A percentile compares a stretch with the other conserved stretches of the same genome.
Conservation (phyloP, 495 filamentous ascomycete genomes). For the Hypomontagnella monticulosa region DNA sequence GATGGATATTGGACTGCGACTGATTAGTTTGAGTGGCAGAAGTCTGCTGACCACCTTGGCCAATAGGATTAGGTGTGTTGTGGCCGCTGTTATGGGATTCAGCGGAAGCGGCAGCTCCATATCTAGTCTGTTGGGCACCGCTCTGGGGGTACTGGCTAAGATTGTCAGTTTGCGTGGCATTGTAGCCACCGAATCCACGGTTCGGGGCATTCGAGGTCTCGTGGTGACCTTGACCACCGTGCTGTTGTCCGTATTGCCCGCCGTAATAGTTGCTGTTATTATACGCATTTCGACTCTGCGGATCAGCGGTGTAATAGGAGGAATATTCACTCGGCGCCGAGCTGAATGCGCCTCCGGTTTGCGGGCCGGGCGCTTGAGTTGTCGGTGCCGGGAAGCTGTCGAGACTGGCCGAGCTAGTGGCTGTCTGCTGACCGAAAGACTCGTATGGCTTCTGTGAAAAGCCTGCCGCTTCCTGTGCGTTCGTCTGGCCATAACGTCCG, state of each 20-base stretch:
- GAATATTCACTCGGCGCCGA: conserved; percentile 84
- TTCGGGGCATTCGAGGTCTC: conserved; percentile 75
- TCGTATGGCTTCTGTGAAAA: conserved; percentile 85
- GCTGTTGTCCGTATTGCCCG: conserved; percentile 75
- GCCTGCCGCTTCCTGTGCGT: conserved; percentile 67
- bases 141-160: conserved; percentile 79
- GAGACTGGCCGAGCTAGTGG: conserved; percentile 55
- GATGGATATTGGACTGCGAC: conserved; percentile 62
- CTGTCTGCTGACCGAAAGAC: conserved; percentile 78
- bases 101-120: conserved; percentile 71
- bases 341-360: conserved; percentile 68
- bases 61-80: conserved; percentile 84
- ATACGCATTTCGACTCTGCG: conserved; percentile 77
- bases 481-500: conserved; percentile 71
- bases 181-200: conserved; percentile 78
- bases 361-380: conserved; percentile 66
- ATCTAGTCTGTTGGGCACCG: conserved; percentile 67
- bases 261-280: conserved; percentile 79
- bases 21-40: conserved; percentile 53
- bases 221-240: conserved; percentile 69
- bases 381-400: conserved; percentile 67
- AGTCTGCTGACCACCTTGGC: conserved; percentile 70
- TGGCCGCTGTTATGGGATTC: conserved; percentile 87
- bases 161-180: conserved; percentile 74
- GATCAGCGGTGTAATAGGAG: conserved; percentile 86